These are phyloP conservation scores for Sarocladium brachiariae DNA, from an alignment of 2,329 filamentous ascomycete genomes.

Conservation along the genomic window DNA sequence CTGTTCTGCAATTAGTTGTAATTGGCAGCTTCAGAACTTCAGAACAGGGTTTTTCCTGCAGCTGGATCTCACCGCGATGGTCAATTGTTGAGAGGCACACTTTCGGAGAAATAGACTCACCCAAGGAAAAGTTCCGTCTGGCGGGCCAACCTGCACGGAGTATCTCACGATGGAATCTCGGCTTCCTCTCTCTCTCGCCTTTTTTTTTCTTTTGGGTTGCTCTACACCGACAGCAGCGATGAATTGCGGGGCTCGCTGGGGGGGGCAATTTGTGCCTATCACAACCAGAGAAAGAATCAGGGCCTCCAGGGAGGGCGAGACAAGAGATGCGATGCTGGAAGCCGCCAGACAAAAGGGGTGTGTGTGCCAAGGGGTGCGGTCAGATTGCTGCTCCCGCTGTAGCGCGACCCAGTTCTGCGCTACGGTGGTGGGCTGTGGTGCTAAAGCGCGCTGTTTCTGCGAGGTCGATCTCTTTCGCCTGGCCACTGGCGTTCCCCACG, in stretches of 20 bases:
- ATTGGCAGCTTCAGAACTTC: too few species aligned
- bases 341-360: too few species aligned
- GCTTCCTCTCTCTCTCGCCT: too few species aligned
- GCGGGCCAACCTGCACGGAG: too few species aligned
- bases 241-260: background rate
- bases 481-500: constrained; percentile 20
- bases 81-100: too few species aligned
- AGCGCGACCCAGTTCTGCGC: constrained; percentile 7
- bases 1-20: too few species aligned
- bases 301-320: background rate
- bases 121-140: too few species aligned
- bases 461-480: constrained; percentile 18
- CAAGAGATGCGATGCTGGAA: background rate
- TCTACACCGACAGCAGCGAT: background rate
- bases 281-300: background rate
- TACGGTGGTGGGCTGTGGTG: constrained; percentile 3
- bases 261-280: background rate
- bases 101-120: too few species aligned
- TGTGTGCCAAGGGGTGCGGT: background rate
- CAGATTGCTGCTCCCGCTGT: constrained; percentile 1
- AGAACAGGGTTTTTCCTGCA: too few species aligned
- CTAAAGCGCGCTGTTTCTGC: constrained; percentile 15
- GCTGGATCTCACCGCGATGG: too few species aligned
- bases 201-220: background rate
- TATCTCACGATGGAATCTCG: too few species aligned